Percentiles rank a stretch among this genome's conserved stretches.
Conservation (phyloP, 352 stramenopile species). For the Phytophthora palmivora region DNA sequence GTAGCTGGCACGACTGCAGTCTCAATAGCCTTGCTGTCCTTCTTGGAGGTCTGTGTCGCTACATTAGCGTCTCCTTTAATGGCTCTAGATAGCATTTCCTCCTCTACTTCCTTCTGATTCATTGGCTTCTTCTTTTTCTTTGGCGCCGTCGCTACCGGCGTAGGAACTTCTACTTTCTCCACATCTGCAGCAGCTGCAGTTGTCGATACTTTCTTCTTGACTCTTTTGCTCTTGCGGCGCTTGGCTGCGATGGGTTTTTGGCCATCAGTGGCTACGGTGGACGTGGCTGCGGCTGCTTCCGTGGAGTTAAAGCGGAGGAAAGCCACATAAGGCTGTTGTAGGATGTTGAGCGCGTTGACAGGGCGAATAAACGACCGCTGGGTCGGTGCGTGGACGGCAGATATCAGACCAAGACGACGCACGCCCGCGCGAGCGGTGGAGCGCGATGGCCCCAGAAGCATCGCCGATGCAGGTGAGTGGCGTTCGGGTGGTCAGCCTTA, state of each 20-base stretch:
- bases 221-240: constrained; percentile 37
- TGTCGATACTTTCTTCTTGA: constrained; percentile 34
- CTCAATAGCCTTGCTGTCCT: constrained; percentile 17
- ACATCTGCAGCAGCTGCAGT: background rate
- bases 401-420: constrained; percentile 24
- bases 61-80: constrained; percentile 20
- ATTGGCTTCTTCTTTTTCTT: constrained; percentile 32
- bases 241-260: constrained; percentile 37
- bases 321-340: constrained; percentile 5
- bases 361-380: constrained; percentile 1
- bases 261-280: background rate
- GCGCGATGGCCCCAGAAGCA: constrained; percentile 29
- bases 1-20: constrained; percentile 27
- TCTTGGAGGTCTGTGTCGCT: constrained; percentile 8
- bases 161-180: constrained; percentile 12
- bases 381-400: background rate
- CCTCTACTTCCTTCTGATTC: constrained; percentile 45
- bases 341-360: background rate
- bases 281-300: background rate
- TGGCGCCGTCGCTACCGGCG: background rate
- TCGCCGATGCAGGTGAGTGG: constrained; percentile 10
- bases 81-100: constrained; percentile 41
- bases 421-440: constrained; percentile 14
- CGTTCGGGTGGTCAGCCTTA: too few relatives aligned
- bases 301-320: constrained; percentile 20